Conservation (phyloP, 768 basidiomycete species). For the Mycena polygramma region DNA sequence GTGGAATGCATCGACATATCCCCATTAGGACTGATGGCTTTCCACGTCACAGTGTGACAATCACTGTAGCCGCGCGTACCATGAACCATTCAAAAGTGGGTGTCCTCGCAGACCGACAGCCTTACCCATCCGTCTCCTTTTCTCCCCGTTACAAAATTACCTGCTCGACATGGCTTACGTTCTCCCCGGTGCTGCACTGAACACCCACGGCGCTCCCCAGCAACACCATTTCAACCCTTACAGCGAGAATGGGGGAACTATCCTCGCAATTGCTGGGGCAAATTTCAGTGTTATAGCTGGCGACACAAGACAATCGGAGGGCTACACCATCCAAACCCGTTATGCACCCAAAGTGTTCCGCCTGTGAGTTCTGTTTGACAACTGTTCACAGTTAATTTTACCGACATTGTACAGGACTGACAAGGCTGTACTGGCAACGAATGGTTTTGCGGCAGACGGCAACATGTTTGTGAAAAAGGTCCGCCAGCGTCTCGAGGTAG, state of each 20-base stretch:
- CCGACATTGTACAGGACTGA: conserved; percentile 74
- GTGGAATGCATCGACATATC: conserved; percentile 32
- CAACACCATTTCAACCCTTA: conserved; percentile 73
- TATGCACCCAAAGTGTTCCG: conserved; percentile 83
- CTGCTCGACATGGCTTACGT: conserved; percentile 6
- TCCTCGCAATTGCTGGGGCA: conserved; percentile 80
- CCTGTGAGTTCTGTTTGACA: conserved; percentile 61
- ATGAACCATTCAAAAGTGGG: conserved; percentile 26
- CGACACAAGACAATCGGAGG: conserved; percentile 82
- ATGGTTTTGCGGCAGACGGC: conserved; percentile 97
- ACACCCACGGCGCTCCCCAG: conserved; percentile 34
- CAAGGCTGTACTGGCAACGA: conserved; percentile 93
- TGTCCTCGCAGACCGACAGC: neutral
- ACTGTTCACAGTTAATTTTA: neutral
- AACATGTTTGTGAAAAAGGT: conserved; percentile 98
- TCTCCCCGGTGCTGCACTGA: conserved; percentile 40
- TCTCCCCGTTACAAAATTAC: neutral
- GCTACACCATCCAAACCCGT: conserved; percentile 82
- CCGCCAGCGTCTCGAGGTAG: conserved; percentile 93
- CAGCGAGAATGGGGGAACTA: conserved; percentile 80
- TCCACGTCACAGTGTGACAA: conserved; percentile 8
- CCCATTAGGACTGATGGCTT: conserved; percentile 9
- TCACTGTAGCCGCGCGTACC: conserved; percentile 16
- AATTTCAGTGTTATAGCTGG: conserved; percentile 83
- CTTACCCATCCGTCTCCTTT: conserved; percentile 14